Evolutionary conservation across 164 flowering plant species (phyloP), one percentile per base, ranked within the genome.

Genomic region (Vitis rotundifolia): DNA sequence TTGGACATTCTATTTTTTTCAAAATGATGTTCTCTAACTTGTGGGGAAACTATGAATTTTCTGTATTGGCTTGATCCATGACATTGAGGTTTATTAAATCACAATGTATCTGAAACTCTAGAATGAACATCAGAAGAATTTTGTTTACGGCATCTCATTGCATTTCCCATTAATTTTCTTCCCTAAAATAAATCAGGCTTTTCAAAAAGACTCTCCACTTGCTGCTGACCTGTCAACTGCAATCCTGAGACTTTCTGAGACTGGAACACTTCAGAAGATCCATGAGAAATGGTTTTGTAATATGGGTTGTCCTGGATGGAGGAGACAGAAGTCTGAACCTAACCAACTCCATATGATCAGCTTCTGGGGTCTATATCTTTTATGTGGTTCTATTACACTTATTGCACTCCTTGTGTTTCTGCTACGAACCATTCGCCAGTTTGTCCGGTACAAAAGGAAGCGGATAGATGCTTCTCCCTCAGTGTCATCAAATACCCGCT

Each of bases 181-280:
- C 4, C n/a, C 47, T 63, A 15, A 54, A 28, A 53, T 52, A 8
- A 61, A 61, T 44, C 77, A 89, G 94, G 97, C 87, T 53, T 91
- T 89, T 68, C 83, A 79, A 48, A 80, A 82, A 64, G 90, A 70
- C 47, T 89, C 94, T 77, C 90, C 87, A 1, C 85, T 89, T 22
- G 89, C 93, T 6, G 64, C 82, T 7, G 91, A 87, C 86, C 55
- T 91, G 75, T 85, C 97, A 10, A 84, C 85, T 3, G 91, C 92
- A 13, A 88, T 91, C 61, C 73, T 89, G 61, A 76, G 68, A 67
- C 91, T 89, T 16, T 81, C 89, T 1, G 97, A 89, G 71, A 80
- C 15, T 49, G 90, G 91, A 19, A 68, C 73, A 19, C 92, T 91
- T 49, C 80, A 77, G 54, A 61, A 76, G 69, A 81, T 89, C 64